Evolutionary conservation across 495 filamentous ascomycete genomes (phyloP).

Genomic region (Aspergillus cristatus): DNA sequence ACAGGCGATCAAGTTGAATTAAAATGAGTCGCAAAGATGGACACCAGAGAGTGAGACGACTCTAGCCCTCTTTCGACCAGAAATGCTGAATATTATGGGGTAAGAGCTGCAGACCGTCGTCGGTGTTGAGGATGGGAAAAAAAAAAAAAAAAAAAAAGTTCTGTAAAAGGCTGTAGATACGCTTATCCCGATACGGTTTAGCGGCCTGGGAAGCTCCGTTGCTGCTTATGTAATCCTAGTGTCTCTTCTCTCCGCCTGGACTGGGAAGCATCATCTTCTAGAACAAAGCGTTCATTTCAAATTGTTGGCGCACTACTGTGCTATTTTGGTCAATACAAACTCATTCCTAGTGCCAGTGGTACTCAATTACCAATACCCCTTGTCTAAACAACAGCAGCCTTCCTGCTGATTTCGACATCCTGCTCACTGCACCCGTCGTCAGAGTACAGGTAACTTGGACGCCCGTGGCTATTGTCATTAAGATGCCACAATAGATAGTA

Average conservation of each 20-base stretch:
- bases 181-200: constrained; percentile 29
- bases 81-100: constrained; percentile 15
- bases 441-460: no score
- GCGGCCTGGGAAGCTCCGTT: constrained; percentile 6
- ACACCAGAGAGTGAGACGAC: neutral
- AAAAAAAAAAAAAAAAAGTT: constrained; percentile 45
- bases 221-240: constrained; percentile 33
- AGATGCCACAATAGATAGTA: no score
- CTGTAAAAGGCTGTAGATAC: constrained; percentile 28
- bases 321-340: no score
- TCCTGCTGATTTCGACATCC: no score
- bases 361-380: no score
- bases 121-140: constrained; percentile 25
- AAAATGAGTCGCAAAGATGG: constrained; percentile 1
- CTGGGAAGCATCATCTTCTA: no score
- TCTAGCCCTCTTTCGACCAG: neutral
- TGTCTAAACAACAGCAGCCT: no score
- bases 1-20: constrained; percentile 1
- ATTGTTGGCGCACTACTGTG: no score
- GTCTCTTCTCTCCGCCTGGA: neutral
- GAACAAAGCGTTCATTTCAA: no score
- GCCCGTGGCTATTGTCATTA: no score
- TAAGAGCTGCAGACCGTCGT: constrained; percentile 21
- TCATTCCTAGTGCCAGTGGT: no score
- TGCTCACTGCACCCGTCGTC: no score